These are phyloP conservation scores for Penicillium roqueforti DNA, from an alignment of 495 filamentous ascomycete species.

Conservation along the genomic window DNA sequence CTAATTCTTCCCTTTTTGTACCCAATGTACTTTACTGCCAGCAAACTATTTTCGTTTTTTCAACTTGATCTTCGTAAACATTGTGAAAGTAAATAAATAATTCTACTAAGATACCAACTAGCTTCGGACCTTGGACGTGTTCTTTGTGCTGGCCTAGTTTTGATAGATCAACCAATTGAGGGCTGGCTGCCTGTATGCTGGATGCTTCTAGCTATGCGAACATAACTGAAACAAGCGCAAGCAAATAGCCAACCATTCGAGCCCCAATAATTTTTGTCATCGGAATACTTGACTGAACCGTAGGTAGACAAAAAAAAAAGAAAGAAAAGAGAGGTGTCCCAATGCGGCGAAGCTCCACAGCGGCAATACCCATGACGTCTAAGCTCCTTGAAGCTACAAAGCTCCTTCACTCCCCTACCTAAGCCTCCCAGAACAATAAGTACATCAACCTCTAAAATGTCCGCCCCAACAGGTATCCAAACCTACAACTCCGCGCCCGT, in stretches of 20 bases:
- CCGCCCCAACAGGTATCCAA: constrained; percentile 53
- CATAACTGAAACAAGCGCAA: background rate
- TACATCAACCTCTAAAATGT: constrained; percentile 13
- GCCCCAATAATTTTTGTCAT: background rate
- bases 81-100: background rate
- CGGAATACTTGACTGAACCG: background rate
- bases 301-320: background rate
- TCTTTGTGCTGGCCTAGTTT: background rate
- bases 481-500: constrained; percentile 59
- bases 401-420: constrained; percentile 3
- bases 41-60: constrained; percentile 47
- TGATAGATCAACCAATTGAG: background rate
- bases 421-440: background rate
- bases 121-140: too few relatives aligned
- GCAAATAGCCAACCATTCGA: background rate
- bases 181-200: too few relatives aligned
- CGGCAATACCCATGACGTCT: constrained; percentile 24
- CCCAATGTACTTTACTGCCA: constrained; percentile 57
- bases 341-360: constrained; percentile 18
- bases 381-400: constrained; percentile 11
- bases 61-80: background rate
- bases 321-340: background rate
- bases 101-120: background rate
- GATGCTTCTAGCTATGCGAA: background rate
- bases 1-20: constrained; percentile 42